Evolutionary conservation across 2,329 filamentous ascomycete genomes (phyloP), one percentile per base, ranked within the genome.

Genomic region (Triangularia setosa): DNA sequence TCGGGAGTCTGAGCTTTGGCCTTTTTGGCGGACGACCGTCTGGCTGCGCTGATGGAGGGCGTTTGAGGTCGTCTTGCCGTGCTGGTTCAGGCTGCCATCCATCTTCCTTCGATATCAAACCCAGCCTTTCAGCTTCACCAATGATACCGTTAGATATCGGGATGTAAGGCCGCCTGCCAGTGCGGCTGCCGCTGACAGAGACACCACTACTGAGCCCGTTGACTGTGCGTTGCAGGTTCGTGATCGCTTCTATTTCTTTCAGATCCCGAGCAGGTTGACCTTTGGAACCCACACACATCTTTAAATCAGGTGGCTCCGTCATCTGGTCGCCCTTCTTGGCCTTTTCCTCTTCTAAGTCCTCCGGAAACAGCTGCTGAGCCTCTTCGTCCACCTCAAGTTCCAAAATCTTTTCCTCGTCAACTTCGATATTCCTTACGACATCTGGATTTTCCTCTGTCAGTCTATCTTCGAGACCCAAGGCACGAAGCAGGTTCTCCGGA

Each of bases 351-450:
- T 87, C 84, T 1, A 80, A 84, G 65, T 86, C 84, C 30, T 81
- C 79, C 1, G 78, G 75, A 60, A 81, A 81, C n/a, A 78, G 69
- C n/a, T 83, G 53, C 12, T 59, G 54, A 11, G 65, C 77, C 1
- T 80, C 79, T 53, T 81, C 74, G 14, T 64, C 60, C 18, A 59
- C 54, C 5, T 66, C 68, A n/a, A 27, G 77, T 71, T 61, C 74
- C 7, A 81, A 74, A 25, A 88, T 85, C 23, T 81, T 82, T 28
- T 79, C 78, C 69, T 92, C 88, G 69, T 93, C 88, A 4, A 92
- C 86, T 23, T 88, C 79, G 53, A 89, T 81, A 65, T 80, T 84
- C 65, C 77, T 79, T 7, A 73, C 54, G 1, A 76, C 76, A 18
- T 74, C 69, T 4, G 70, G 65, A 58, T 79, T 75, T 0, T 70